These are phyloP conservation scores for Penicillium robsamsonii DNA, from an alignment of 495 filamentous ascomycete genomes.

Conservation along the genomic window DNA sequence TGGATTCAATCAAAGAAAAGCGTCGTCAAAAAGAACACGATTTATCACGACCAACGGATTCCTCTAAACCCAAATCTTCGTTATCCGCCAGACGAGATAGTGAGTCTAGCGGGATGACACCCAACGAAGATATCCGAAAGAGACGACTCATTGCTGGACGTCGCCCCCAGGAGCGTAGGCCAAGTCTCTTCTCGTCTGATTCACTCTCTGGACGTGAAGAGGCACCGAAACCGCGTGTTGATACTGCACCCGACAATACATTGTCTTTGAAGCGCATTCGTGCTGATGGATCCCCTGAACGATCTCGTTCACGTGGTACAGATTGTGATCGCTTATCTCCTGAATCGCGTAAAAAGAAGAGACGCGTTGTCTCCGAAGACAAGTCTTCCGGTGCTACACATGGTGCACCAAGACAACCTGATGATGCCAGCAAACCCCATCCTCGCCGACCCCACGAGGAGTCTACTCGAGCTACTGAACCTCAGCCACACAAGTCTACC, in stretches of 20 bases:
- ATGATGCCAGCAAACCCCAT: constrained; percentile 26
- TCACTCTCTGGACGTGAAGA: constrained; percentile 44
- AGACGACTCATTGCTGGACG: constrained; percentile 46
- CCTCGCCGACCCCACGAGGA: constrained; percentile 28
- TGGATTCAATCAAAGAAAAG: constrained; percentile 30
- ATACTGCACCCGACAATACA: constrained; percentile 26
- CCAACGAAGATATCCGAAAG: constrained; percentile 40
- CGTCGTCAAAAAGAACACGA: constrained; percentile 38
- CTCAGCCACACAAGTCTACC: constrained; percentile 9
- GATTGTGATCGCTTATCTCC: constrained; percentile 37
- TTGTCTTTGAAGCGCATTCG: constrained; percentile 60
- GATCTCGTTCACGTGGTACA: constrained; percentile 52
- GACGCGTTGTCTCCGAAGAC: constrained; percentile 47
- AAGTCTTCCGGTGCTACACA: constrained; percentile 34
- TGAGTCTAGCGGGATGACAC: constrained; percentile 30
- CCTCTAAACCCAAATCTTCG: constrained; percentile 26
- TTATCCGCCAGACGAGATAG: constrained; percentile 32
- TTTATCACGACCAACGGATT: constrained; percentile 33
- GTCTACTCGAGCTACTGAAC: constrained; percentile 12
- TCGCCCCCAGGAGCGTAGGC: constrained; percentile 40
- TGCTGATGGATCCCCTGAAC: constrained; percentile 64
- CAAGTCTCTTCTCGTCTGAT: constrained; percentile 44
- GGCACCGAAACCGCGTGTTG: constrained; percentile 34
- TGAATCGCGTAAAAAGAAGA: constrained; percentile 48
- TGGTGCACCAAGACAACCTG: constrained; percentile 32